Evolutionary conservation across 805 yeast genomes (phyloP), one percentile per base, ranked within the genome.

Genomic region (Metschnikowia orientalis): DNA sequence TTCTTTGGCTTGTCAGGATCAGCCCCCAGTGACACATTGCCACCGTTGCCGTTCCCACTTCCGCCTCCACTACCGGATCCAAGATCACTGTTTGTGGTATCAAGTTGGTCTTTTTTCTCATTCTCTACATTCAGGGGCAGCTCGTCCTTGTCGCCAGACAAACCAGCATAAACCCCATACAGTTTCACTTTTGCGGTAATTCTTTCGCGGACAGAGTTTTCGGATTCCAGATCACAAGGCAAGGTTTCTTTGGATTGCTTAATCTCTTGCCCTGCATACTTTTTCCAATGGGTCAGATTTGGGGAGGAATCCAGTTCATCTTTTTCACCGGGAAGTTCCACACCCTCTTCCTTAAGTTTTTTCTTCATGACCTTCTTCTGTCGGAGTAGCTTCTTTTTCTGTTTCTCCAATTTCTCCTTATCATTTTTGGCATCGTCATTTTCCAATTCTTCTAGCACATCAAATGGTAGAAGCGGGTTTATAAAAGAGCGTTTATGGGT

Each of bases 391-490:
- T 52, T 45, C 34, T 49, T 51, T 38, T 54, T 55, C 26, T 57
- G 48, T 27, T 51, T 53, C 45, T 50, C 44, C 17, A 59, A 43
- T 32, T 59, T 50, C 13, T 54, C 48, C 34, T 55, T 56, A 38
- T 44, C 42, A 30, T 48, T 56, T 26, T 44, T 39, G 19, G 48
- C 40, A 6, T 60, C 67, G 6, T 59, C 68, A 26, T 48, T 51
- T 18, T 51, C 54, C 8, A 62, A 35, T 23, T 62, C 61, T 17
- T 65, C 71, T 1, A 61, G 37, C 5, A 67, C 58, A 39, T 65
- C 71, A 32, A 67, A 55, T 3, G 72, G 71, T 6, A 63, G 30
- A n/a, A 65, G 41, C 5, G 71, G 71, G 35, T 66, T 67, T 10
- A 67, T 41, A 10, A 26, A 22, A 8, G 21, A 18, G 4, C 10